Evolutionary conservation across 1,284 basidiomycete genomes (phyloP).

Genomic region (Ustilago tritici): DNA sequence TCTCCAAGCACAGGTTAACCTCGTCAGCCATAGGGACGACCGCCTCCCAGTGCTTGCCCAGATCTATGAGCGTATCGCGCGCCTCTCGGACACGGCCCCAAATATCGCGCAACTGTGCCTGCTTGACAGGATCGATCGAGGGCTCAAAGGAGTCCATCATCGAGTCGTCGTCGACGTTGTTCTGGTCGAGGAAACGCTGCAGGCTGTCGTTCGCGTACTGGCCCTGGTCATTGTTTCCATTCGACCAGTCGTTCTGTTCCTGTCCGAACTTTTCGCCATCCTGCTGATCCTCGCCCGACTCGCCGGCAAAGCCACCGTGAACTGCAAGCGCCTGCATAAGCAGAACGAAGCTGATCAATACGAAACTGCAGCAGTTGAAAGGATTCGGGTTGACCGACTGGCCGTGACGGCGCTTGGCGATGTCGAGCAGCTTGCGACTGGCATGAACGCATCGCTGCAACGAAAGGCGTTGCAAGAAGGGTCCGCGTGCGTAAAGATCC

Average conservation of each 20-base stretch:
- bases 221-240: conserved; percentile 17
- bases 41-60: conserved; percentile 60
- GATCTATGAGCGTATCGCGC: conserved; percentile 52
- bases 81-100: conserved; percentile 61
- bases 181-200: conserved; percentile 39
- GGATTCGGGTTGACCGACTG: conserved; percentile 58
- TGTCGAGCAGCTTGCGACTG: conserved; percentile 59
- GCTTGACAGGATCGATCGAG: conserved; percentile 39
- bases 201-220: conserved; percentile 45
- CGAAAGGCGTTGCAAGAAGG: conserved; percentile 58
- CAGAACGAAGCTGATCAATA: conserved; percentile 63
- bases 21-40: conserved; percentile 62
- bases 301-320: conserved; percentile 42
- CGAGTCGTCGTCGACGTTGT: conserved; percentile 22
- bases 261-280: conserved; percentile 11
- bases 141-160: conserved; percentile 33
- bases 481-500: conserved; percentile 60
- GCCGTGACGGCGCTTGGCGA: conserved; percentile 52
- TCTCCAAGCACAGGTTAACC: conserved; percentile 62
- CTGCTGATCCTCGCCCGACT: conserved; percentile 18
- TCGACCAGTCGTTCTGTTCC: conserved; percentile 11
- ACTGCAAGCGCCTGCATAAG: conserved; percentile 65
- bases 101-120: conserved; percentile 54
- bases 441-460: conserved; percentile 62
- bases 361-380: conserved; percentile 64